Conservation (phyloP, 495 filamentous ascomycete species). For the Xylaria venustula region DNA sequence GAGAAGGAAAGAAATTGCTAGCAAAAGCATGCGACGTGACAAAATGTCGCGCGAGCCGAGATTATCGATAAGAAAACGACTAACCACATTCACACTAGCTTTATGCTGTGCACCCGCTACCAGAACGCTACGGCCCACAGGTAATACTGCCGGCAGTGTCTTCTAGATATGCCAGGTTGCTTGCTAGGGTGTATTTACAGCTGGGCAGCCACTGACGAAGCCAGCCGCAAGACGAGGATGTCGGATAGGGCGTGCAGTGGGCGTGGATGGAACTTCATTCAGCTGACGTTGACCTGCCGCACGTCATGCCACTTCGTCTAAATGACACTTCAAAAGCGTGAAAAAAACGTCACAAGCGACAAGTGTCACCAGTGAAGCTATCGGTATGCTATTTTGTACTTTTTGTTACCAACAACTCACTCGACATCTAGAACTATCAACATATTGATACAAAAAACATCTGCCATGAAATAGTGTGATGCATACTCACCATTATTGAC, state of each 20-base stretch:
- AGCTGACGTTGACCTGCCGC: not conserved
- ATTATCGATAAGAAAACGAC: slow-evolving; percentile 5
- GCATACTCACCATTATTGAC: too few relatives aligned
- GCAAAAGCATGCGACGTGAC: not conserved
- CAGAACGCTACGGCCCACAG: too few relatives aligned
- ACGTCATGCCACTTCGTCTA: not conserved
- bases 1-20: slow-evolving; percentile 11
- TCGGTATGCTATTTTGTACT: too few relatives aligned
- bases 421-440: too few relatives aligned
- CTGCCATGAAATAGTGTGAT: too few relatives aligned
- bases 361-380: not conserved
- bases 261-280: not conserved
- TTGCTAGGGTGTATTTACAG: too few relatives aligned
- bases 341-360: not conserved
- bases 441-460: too few relatives aligned
- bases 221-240: not conserved
- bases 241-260: not conserved
- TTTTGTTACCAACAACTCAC: too few relatives aligned
- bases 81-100: not conserved
- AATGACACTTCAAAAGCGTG: not conserved
- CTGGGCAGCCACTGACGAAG: not conserved
- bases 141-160: too few relatives aligned
- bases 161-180: too few relatives aligned
- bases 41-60: too few relatives aligned
- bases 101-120: not conserved